phyloP scores from a whole-genome alignment of 805 yeast species.

The Priceomyces medius region DNA sequence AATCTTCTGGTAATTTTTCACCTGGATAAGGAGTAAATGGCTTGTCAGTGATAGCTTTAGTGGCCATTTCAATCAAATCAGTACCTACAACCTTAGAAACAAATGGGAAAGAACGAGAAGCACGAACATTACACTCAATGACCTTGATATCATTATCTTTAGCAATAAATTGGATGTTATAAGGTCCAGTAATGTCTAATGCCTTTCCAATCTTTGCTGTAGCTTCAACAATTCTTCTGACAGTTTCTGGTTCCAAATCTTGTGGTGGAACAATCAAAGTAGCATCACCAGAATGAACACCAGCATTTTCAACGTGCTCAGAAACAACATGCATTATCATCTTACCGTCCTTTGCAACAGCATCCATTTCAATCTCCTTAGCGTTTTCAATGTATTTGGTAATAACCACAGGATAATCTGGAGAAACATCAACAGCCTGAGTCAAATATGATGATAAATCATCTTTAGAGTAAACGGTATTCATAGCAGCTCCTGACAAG shows the following conservation, averaged over 20 bases:
- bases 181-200: constrained; percentile 94
- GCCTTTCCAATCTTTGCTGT: constrained; percentile 96
- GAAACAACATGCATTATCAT: constrained; percentile 96
- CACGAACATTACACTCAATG: constrained; percentile 97
- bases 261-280: constrained; percentile 96
- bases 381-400: constrained; percentile 96
- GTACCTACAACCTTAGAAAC: constrained; percentile 96
- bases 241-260: constrained; percentile 89
- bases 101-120: constrained; percentile 99
- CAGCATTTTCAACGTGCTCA: constrained; percentile 98
- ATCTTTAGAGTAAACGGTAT: constrained; percentile 86
- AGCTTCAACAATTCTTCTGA: constrained; percentile 85
- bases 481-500: constrained; percentile 98
- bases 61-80: constrained; percentile 95
- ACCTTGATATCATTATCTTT: constrained; percentile 95
- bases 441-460: constrained; percentile 84
- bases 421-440: constrained; percentile 96
- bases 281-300: constrained; percentile 99
- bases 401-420: constrained; percentile 96
- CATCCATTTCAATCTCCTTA: constrained; percentile 98
- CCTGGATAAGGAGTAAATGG: constrained; percentile 90
- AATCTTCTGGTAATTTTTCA: constrained; percentile 84
- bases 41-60: constrained; percentile 87
- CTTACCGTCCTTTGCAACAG: constrained; percentile 93
- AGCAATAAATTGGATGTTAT: constrained; percentile 94